Evolutionary conservation across 306 rosid genomes (phyloP).

Genomic region (Sophora flavescens): DNA sequence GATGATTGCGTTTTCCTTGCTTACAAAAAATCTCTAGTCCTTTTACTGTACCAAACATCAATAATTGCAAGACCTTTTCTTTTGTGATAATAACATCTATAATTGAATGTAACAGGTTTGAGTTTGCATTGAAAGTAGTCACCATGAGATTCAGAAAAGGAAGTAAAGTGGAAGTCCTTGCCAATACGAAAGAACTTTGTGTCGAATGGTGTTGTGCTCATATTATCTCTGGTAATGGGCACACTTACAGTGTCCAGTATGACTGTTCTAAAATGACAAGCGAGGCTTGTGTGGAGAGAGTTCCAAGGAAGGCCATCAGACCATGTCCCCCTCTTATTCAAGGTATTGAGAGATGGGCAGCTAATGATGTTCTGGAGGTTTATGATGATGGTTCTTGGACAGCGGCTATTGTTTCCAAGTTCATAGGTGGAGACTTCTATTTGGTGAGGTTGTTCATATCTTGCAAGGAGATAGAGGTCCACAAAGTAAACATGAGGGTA

Average conservation of each 20-base stretch:
- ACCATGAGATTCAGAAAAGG: conserved; percentile 75
- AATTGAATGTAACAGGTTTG: conserved; percentile 49
- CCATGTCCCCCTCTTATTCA: conserved; percentile 66
- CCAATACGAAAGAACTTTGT: conserved; percentile 50
- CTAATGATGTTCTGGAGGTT: conserved; percentile 73
- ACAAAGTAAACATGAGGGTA: conserved; percentile 58
- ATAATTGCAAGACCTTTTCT: conserved; percentile 4
- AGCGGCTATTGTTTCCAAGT: conserved; percentile 56
- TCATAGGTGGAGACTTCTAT: conserved; percentile 51
- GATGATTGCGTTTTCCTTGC: neutral
- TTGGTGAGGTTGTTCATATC: conserved; percentile 72
- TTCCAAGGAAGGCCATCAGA: conserved; percentile 70
- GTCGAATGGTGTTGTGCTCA: conserved; percentile 77
- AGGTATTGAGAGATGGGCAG: conserved; percentile 54
- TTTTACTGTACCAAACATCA: neutral
- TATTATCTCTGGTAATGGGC: conserved; percentile 73
- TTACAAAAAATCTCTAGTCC: neutral
- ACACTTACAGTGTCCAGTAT: conserved; percentile 61
- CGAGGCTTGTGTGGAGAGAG: conserved; percentile 57
- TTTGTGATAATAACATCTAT: conserved; percentile 4
- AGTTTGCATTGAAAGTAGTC: conserved; percentile 28
- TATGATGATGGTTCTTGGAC: conserved; percentile 73
- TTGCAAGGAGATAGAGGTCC: conserved; percentile 54
- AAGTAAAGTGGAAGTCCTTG: conserved; percentile 75
- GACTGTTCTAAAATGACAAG: conserved; percentile 41